Evolutionary conservation across 345 rosid species (phyloP), one percentile per base, ranked within the genome.

Genomic region (Moricandia arvensis): DNA sequence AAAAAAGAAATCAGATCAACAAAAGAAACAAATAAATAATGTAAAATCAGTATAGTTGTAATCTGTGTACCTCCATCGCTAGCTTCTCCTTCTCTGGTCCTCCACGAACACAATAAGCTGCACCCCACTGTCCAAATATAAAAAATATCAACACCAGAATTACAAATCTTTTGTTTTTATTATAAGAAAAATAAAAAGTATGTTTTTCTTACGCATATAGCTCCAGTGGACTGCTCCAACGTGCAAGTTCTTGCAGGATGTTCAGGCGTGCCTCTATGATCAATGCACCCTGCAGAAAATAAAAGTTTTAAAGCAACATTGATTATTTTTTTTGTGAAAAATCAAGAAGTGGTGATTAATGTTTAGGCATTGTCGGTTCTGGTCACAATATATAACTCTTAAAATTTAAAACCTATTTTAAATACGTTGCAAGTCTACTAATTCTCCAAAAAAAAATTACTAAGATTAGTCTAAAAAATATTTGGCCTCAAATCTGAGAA

Each of bases 241-340:
- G 98, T 91, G 84, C 96, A 91, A 77, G 97, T 94, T 74, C 98
- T 85, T 57, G 98, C 98, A 69, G 98, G 98, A 72, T 80, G 80
- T 62, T 88, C 85, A 11, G 91, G 97, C 3, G 97, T 94, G 13
- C 97, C 98, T 83, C 97, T 88, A 68, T 94, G 98, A 80, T 94
- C 98, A 68, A 91, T 90, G 80, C 98, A 94, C 7, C 92, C 98
- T 95, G 82, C 47, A 72, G 3, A 26, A 27, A 16, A 13, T 29
- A 2, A 18, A 18, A 10, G 3, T 5, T 11, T 17, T 11, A 18
- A 10, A 29, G 29, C 24, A 62, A 34, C 47, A 17, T 53, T 51
- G 47, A 61, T 15, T 61, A 15, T 24, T 15, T 61, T 12, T 8
- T 59, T 47, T 69, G 12, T 8, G 35, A 16, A 9, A 38, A 8